Conservation (phyloP, 192 early-diverging fungal genomes). For the Entomortierella lignicola region DNA sequence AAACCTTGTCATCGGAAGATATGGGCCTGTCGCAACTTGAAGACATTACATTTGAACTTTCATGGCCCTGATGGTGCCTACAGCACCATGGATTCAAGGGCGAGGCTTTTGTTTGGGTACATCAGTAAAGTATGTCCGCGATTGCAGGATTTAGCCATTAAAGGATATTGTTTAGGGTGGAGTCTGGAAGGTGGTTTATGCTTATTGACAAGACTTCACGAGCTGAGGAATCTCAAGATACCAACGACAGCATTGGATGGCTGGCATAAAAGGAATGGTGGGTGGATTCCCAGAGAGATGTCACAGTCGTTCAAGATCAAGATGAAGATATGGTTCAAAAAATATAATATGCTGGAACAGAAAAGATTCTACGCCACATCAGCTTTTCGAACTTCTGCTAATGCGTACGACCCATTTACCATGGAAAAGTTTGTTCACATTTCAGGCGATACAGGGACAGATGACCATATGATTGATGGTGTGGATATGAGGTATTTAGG, state of each 20-base stretch:
- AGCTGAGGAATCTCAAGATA: neutral
- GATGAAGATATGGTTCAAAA: neutral
- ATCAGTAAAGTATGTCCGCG: constrained; percentile 5
- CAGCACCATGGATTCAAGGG: neutral
- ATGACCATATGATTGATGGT: neutral
- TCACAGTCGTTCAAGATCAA: neutral
- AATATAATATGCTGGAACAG: too few species aligned
- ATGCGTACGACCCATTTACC: too few species aligned
- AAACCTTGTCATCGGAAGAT: neutral
- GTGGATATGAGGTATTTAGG: constrained; percentile 1
- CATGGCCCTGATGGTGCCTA: neutral
- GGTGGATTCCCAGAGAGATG: neutral
- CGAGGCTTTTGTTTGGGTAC: neutral
- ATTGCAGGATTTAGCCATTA: neutral
- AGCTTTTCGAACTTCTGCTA: too few species aligned
- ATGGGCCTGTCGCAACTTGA: constrained; percentile 1
- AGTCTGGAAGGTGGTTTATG: neutral
- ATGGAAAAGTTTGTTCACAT: too few species aligned
- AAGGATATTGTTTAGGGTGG: neutral
- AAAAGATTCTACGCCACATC: too few species aligned
- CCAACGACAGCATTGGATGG: neutral
- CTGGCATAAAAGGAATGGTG: neutral
- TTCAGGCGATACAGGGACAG: neutral
- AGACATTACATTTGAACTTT: neutral
- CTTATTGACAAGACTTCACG: neutral